phyloP scores from a whole-genome alignment of 2,329 filamentous ascomycete species.

The Pseudopyrenochaeta lycopersici region DNA sequence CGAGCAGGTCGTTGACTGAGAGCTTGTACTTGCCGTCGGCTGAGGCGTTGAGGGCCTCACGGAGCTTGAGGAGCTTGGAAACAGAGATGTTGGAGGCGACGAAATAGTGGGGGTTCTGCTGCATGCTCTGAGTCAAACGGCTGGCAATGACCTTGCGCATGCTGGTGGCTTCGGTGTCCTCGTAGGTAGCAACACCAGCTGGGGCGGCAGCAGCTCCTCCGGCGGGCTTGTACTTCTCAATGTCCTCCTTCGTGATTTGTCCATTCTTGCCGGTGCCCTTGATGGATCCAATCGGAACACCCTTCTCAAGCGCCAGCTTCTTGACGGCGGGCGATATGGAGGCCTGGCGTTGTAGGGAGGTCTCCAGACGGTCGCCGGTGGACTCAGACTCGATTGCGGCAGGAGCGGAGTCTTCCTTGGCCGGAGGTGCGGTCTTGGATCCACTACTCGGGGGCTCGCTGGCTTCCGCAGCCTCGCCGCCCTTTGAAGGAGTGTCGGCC shows the following conservation, averaged over 20 bases:
- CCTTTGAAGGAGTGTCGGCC: constrained; percentile 69
- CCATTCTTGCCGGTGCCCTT: constrained; percentile 89
- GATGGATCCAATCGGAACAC: constrained; percentile 76
- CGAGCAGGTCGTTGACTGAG: constrained; percentile 99
- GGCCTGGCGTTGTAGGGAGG: constrained; percentile 82
- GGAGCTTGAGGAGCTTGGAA: constrained; percentile 93
- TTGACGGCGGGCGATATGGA: constrained; percentile 77
- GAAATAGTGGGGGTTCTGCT: constrained; percentile 98
- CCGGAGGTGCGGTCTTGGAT: constrained; percentile 66
- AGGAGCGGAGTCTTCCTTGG: constrained; percentile 60
- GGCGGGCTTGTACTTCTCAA: constrained; percentile 81
- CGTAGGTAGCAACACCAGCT: constrained; percentile 71
- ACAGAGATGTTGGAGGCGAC: constrained; percentile 92
- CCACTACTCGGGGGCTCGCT: constrained; percentile 67
- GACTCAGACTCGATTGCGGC: constrained; percentile 75
- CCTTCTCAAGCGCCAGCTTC: constrained; percentile 84
- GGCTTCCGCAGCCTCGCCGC: constrained; percentile 66
- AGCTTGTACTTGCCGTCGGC: constrained; percentile 97
- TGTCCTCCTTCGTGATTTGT: constrained; percentile 88
- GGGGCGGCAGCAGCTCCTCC: constrained; percentile 59
- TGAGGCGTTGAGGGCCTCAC: constrained; percentile 87
- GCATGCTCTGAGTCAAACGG: constrained; percentile 87
- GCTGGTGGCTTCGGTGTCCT: constrained; percentile 83
- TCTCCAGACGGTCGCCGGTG: constrained; percentile 80
- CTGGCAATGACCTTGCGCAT: constrained; percentile 99